These are phyloP conservation scores for Zasmidium cellare DNA, from an alignment of 2,329 filamentous ascomycete species.

Conservation along the genomic window DNA sequence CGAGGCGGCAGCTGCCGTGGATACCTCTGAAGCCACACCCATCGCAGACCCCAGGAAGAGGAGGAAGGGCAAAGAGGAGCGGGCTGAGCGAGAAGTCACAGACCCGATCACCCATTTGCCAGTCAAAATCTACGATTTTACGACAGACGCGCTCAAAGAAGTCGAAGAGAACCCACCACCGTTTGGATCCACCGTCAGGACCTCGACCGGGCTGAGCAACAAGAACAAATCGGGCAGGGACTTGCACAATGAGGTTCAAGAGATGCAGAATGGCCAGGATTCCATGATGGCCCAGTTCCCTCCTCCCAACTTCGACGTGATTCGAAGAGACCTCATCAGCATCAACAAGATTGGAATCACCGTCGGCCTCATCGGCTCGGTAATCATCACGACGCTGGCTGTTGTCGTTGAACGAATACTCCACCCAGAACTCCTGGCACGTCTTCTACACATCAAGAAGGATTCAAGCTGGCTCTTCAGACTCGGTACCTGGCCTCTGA, in stretches of 20 bases:
- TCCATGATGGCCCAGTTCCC: constrained; percentile 55
- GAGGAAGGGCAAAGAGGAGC: constrained; percentile 48
- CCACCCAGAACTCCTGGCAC: constrained; percentile 11
- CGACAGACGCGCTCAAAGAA: constrained; percentile 58
- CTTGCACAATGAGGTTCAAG: constrained; percentile 44
- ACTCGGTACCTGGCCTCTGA: constrained; percentile 20
- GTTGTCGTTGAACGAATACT: constrained; percentile 25
- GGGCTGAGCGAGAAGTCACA: constrained; percentile 62
- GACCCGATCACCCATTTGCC: constrained; percentile 73
- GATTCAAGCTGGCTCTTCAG: constrained; percentile 15
- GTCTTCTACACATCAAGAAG: constrained; percentile 8
- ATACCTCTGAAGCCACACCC: constrained; percentile 47
- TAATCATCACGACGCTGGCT: constrained; percentile 33
- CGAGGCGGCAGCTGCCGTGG: constrained; percentile 30
- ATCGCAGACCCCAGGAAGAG: constrained; percentile 46
- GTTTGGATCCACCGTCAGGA: constrained; percentile 40
- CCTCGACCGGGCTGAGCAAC: constrained; percentile 47
- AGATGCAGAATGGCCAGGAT: constrained; percentile 44
- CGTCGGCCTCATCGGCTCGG: constrained; percentile 36
- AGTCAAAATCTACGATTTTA: constrained; percentile 68
- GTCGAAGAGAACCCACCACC: constrained; percentile 48
- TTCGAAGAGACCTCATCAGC: constrained; percentile 45
- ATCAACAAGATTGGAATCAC: constrained; percentile 49
- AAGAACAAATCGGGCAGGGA: constrained; percentile 47
- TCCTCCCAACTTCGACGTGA: constrained; percentile 51